Conservation (phyloP, 139 green algal species). For the Limnomonas spitsbergensis region DNA sequence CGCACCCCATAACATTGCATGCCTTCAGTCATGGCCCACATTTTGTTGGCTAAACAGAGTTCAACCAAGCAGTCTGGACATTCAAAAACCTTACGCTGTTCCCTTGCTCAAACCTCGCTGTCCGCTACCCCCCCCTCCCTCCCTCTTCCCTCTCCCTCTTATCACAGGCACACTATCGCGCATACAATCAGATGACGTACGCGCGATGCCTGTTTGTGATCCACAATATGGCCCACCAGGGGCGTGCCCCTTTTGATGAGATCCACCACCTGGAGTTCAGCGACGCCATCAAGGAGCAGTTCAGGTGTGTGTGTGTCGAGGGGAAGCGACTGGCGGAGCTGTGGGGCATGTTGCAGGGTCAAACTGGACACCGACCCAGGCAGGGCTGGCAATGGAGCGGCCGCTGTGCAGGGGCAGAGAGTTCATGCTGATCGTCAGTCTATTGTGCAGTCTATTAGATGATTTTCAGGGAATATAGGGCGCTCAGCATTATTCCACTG, state of each 20-base stretch:
- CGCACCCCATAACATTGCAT: too few species aligned
- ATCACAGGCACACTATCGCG: conserved; percentile 97
- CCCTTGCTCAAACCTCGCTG: too few species aligned
- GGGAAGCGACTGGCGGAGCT: not conserved
- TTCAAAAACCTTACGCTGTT: too few species aligned
- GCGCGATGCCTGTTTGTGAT: conserved; percentile 81
- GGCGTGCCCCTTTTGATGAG: conserved; percentile 85
- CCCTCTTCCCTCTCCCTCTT: too few species aligned
- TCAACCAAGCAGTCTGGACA: too few species aligned
- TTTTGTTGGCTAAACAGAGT: too few species aligned
- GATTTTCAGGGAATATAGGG: too few species aligned
- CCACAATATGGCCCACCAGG: conserved; percentile 94
- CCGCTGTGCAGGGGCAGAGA: not conserved
- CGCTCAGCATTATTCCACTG: too few species aligned
- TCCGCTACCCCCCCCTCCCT: too few species aligned
- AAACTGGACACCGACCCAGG: not conserved
- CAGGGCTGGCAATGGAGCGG: not conserved
- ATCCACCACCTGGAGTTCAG: conserved; percentile 74
- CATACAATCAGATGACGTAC: conserved; percentile 88
- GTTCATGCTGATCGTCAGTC: not conserved
- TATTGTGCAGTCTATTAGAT: not conserved
- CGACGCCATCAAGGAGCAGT: conserved; percentile 61
- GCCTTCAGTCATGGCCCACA: too few species aligned
- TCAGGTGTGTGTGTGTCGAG: conserved; percentile 32
- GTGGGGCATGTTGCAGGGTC: not conserved